Evolutionary conservation across 1,284 basidiomycete species (phyloP).

Genomic region (Cutaneotrichosporon cutaneum): DNA sequence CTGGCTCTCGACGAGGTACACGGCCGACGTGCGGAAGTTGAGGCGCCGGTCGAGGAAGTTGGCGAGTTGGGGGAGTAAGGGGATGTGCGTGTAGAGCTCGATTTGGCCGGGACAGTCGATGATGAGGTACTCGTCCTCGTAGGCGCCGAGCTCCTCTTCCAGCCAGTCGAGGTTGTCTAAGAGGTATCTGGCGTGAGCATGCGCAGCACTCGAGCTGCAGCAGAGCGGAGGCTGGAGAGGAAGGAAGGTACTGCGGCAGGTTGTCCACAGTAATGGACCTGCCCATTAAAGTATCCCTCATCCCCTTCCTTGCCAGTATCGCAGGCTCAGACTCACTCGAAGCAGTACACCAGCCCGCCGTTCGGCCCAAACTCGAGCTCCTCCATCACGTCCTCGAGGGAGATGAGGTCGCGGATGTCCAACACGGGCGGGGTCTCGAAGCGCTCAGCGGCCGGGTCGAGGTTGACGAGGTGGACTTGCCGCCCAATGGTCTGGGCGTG

Average conservation of each 20-base stretch:
- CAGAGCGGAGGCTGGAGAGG: too few species aligned
- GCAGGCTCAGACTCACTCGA: conserved; percentile 92
- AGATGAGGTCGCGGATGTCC: conserved; percentile 92
- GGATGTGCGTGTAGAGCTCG: conserved; percentile 97
- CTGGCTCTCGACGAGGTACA: conserved; percentile 94
- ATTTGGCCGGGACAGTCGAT: conserved; percentile 99
- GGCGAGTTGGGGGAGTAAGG: conserved; percentile 86
- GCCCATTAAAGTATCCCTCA: too few species aligned
- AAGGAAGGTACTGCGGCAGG: too few species aligned
- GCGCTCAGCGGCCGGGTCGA: conserved; percentile 92
- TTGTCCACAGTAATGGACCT: too few species aligned
- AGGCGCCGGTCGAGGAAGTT: conserved; percentile 59
- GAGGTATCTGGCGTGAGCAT: conserved; percentile 70
- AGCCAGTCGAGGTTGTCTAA: conserved; percentile 98
- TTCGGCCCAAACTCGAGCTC: conserved; percentile 96
- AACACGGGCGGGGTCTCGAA: conserved; percentile 93
- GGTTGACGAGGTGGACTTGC: conserved; percentile 89
- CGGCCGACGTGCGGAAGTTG: conserved; percentile 76
- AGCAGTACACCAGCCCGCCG: conserved; percentile 95
- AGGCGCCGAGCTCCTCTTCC: conserved; percentile 93
- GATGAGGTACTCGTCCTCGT: conserved; percentile 95
- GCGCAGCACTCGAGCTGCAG: too few species aligned
- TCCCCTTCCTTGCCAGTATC: too few species aligned
- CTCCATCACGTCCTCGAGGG: conserved; percentile 92
- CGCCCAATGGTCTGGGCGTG: conserved; percentile 83